Evolutionary conservation across 1,139 yeast genomes (phyloP).

Genomic region (Suhomyces wounanorum): DNA sequence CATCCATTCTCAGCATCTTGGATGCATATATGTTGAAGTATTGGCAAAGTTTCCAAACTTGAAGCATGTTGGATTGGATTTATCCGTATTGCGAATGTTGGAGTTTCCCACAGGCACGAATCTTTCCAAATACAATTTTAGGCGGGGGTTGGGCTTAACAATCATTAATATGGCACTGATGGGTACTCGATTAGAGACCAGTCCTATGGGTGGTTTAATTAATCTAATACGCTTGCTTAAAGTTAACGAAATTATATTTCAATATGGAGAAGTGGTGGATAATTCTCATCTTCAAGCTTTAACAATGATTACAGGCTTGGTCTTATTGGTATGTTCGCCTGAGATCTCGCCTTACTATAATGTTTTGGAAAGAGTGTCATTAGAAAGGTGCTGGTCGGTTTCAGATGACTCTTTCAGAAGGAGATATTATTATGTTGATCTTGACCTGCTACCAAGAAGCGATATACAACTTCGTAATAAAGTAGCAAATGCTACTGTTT

Average conservation of each 20-base stretch:
- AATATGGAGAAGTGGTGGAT: conserved; percentile 35
- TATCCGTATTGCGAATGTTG: conserved; percentile 4
- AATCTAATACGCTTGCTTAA: conserved; percentile 5
- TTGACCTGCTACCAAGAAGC: conserved; percentile 9
- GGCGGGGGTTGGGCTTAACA: conserved; percentile 5
- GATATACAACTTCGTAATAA: conserved; percentile 10
- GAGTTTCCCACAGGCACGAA: conserved; percentile 1
- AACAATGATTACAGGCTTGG: conserved; percentile 24
- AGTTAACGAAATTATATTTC: conserved; percentile 19
- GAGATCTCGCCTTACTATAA: conserved; percentile 9
- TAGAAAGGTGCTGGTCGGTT: conserved; percentile 39
- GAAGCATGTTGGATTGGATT: conserved; percentile 8
- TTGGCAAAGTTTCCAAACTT: conserved; percentile 2
- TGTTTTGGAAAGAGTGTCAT: conserved; percentile 15
- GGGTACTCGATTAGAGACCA: conserved; percentile 8
- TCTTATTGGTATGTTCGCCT: conserved; percentile 14
- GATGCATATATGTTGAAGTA: conserved; percentile 3
- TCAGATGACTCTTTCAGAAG: conserved; percentile 30
- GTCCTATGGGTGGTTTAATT: conserved; percentile 7
- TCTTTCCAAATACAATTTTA: too few species aligned
- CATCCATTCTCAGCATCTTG: background rate
- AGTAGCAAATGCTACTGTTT: conserved; percentile 18
- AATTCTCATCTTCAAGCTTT: conserved; percentile 32
- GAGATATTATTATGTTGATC: conserved; percentile 18
- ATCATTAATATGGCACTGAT: conserved; percentile 11